These are phyloP conservation scores for Botrytis deweyae DNA, from an alignment of 2,329 filamentous ascomycete genomes.

Conservation along the genomic window DNA sequence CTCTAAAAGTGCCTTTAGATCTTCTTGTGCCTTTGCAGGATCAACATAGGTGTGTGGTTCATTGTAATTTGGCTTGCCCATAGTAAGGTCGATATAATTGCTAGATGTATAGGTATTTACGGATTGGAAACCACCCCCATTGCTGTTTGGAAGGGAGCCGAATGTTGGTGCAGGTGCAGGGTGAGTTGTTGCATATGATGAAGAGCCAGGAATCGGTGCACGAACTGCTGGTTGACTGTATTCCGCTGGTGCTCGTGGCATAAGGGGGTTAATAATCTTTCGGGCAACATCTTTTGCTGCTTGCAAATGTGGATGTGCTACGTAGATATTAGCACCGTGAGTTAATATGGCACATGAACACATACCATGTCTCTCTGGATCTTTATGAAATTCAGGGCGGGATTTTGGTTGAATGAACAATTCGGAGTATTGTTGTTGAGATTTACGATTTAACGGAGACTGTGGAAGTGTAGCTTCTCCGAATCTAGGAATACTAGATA, in stretches of 20 bases:
- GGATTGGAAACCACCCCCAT: constrained; percentile 36
- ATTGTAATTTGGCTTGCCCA: constrained; percentile 28
- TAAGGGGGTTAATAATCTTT: constrained; percentile 33
- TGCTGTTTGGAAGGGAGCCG: constrained; percentile 36
- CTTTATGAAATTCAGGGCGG: constrained; percentile 38
- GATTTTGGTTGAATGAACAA: constrained; percentile 39
- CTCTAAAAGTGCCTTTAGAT: constrained; percentile 79
- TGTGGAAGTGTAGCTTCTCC: constrained; percentile 38
- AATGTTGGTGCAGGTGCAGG: constrained; percentile 33
- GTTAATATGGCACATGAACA: not conserved
- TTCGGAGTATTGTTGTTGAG: constrained; percentile 31
- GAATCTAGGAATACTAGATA: constrained; percentile 34
- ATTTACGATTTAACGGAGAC: constrained; percentile 35
- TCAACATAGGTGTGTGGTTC: constrained; percentile 47
- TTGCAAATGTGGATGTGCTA: constrained; percentile 37
- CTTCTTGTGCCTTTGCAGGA: constrained; percentile 67
- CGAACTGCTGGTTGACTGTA: constrained; percentile 30
- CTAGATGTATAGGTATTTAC: constrained; percentile 31
- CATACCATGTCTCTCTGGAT: constrained; percentile 31
- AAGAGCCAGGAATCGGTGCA: constrained; percentile 29
- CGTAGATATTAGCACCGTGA: not conserved
- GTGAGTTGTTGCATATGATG: constrained; percentile 36
- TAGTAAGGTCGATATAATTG: constrained; percentile 39
- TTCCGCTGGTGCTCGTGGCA: constrained; percentile 33
- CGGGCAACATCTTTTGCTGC: constrained; percentile 34